These are phyloP conservation scores for Candida oleophila DNA, from an alignment of 805 yeast genomes.

Conservation along the genomic window DNA sequence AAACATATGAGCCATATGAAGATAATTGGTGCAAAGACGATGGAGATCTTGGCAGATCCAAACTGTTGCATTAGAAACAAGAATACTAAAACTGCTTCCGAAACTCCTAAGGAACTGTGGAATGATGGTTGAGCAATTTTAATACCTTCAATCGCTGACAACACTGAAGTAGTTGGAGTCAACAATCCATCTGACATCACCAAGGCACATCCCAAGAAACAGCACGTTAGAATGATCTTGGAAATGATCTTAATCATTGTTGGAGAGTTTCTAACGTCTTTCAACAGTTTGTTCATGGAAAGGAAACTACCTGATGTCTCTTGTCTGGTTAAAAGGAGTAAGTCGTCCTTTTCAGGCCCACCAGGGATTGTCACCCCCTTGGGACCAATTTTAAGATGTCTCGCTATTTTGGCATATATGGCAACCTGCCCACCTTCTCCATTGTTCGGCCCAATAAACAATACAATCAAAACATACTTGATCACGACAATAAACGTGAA, in stretches of 20 bases:
- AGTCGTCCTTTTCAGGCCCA: conserved; percentile 27
- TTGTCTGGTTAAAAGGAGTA: conserved; percentile 31
- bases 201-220: conserved; percentile 56
- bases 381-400: conserved; percentile 47
- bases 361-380: conserved; percentile 45
- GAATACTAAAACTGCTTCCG: conserved; percentile 45
- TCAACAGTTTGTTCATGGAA: conserved; percentile 14
- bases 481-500: conserved; percentile 52
- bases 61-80: conserved; percentile 48
- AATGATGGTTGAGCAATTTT: conserved; percentile 51
- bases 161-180: conserved; percentile 63
- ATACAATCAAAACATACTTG: conserved; percentile 51
- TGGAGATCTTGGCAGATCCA: conserved; percentile 50
- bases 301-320: conserved; percentile 32
- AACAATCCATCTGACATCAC: conserved; percentile 60
- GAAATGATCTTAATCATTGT: conserved; percentile 28
- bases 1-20: conserved; percentile 50
- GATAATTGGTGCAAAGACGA: conserved; percentile 54
- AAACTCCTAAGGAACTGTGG: conserved; percentile 44
- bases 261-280: conserved; percentile 19
- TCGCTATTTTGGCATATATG: conserved; percentile 57
- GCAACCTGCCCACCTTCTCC: conserved; percentile 69
- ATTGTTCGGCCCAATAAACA: conserved; percentile 51
- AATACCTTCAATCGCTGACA: conserved; percentile 57
- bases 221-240: conserved; percentile 30